Evolutionary conservation across 2,329 filamentous ascomycete genomes (phyloP), one percentile per base, ranked within the genome.

Genomic region (Dendrostoma leiphaemia): DNA sequence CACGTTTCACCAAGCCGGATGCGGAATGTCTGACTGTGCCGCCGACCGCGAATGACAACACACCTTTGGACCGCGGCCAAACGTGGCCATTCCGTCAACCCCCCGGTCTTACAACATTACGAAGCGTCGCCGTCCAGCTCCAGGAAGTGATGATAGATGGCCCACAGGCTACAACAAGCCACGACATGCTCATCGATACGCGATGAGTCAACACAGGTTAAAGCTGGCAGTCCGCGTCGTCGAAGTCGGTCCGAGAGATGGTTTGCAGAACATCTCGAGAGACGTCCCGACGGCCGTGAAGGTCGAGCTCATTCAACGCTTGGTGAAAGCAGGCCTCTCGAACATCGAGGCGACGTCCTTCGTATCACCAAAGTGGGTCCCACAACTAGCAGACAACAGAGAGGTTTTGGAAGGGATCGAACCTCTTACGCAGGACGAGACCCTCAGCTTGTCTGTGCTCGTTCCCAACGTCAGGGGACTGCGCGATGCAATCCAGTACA

Each of bases 191-290:
- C 2, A 17, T 19, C 13, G 29, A n/a, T 6, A 34, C 29, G 29
- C 19, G n/a, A 32, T 31, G 44, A 21, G 34, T 34, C 44, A 23
- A 23, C 44, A 34, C 23, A 9, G 13, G 44, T 9, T 10, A 13
- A 12, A 13, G 29, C 29, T n/a, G 19, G 44, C 21, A 10, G 66
- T 71, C 12, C 62, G 61, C 19, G 82, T 89, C 43, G 81, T 89
- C 48, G 86, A 89, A 66, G 86, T 89, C 52, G 85, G 84, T 2
- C 85, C 86, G 23, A 72, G 86, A 55, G 86, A 89, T 68, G 86
- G 86, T 13, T 67, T 89, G 19, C 86, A 89, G 66, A 89, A 88
- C 60, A 83, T 88, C 69, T 81, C 80, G 63, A 75, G 75, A 38
- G 74, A 72, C 8, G 80, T 89, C 54, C 74, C 84, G 0, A 73